Evolutionary conservation across 2,329 filamentous ascomycete species (phyloP), one percentile per base, ranked within the genome.

Genomic region (Clonostachys rosea): DNA sequence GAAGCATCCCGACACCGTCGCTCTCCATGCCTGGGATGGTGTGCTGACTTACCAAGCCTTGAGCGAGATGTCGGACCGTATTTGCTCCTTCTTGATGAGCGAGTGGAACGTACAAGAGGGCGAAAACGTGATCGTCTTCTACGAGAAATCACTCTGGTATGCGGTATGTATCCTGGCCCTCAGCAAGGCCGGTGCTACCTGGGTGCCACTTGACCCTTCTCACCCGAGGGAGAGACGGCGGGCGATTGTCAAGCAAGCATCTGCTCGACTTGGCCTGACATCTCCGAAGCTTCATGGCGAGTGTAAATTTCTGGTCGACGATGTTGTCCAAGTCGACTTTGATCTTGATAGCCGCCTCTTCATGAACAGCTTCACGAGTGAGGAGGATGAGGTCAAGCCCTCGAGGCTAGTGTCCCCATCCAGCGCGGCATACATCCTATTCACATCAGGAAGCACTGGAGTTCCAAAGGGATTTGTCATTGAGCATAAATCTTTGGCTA

Each of bases 1-100:
- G n/a, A 14, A 41, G 14, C 24, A 34, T 10, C 68, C 70, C 0
- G 48, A 55, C n/a, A 56, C 59, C 12, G 51, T 58, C 5, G 71
- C 71, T 24, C 62, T 74, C 34, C 55, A 67, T 42, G 70, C 70
- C 3, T 73, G 69, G 68, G 70, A 74, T 47, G 69, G 69, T 50
- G 33, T 33, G 14, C 37, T 43, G 20, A 44, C 46, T 10, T 48
- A 48, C 24, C 20, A 13, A 13, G 46, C 44, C 34, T 42, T 48
- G 13, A 34, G 44, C 45, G 8, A 17, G 10, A 24, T 40, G 7
- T 20, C 45, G 24, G 42, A 46, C 45, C 13, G 45, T 6, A 30
- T 46, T 18, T 24, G 18, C 9, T 30, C 41, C 18, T 36, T 43
- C 10, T 50, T 56, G 11, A 30, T 60, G 16, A 16, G 30, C 10